Evolutionary conservation across 352 stramenopile species (phyloP), one percentile per base, ranked within the genome.

Genomic region (Globisporangium okanoganense): DNA sequence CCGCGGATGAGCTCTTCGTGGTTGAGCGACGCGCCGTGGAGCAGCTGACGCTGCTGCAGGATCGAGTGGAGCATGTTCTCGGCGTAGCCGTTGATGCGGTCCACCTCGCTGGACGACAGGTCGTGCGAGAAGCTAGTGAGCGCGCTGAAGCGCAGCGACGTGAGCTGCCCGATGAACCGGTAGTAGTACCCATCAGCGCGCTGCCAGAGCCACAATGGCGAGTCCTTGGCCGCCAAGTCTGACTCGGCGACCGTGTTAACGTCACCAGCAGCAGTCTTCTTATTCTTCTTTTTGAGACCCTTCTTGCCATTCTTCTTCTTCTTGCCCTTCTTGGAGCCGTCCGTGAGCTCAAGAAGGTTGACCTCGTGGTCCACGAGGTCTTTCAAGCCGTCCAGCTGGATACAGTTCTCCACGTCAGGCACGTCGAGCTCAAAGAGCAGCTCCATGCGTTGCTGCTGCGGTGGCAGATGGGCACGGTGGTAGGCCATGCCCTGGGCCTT

Each of bases 151-250:
- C 88, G 84, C 67, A 96, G 64, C 12, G 82, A 82, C 41, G 79
- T 65, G 18, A 96, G 64, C 54, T 96, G 88, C 18, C 79, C 76
- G 25, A 96, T 57, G 54, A 94, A 94, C 7, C 87, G 85, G 66
- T 96, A 96, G 74, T 95, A 96, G 66, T 96, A 96, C 12, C 75
- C 81, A 40, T 96, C 88, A 9, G 88, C 88, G 27, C 85, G 85
- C 38, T 89, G 75, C 86, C 87, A 96, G 20, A 93, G 58, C 85
- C 85, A 95, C 52, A 81, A 66, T 0, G 80, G 82, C 12, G 84
- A 87, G 56, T 91, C 75, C 56, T 88, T 91, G 1, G 60, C 36
- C 10, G 56, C 49, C 14, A 33, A 22, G 29, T 72, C 58, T 27
- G 77, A 44, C 16, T 31, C 13, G 18, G 45, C 40, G 18, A 53